phyloP scores from a whole-genome alignment of 1,284 basidiomycete genomes.

The Puccinia novopanici region DNA sequence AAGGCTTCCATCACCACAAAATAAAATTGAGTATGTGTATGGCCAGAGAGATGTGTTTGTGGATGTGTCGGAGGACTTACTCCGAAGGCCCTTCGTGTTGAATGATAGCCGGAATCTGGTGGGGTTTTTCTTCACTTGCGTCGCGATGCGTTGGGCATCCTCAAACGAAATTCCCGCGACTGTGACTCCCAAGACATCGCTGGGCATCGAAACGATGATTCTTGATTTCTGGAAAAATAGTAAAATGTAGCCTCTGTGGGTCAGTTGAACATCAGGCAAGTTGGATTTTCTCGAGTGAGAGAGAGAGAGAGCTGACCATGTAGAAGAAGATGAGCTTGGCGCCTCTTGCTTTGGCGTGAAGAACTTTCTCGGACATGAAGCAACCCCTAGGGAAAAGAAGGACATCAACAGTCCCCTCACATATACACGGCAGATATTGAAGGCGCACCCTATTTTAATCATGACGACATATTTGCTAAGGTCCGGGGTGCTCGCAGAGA shows the following conservation, averaged over 20 bases:
- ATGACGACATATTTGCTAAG: constrained; percentile 39
- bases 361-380: constrained; percentile 30
- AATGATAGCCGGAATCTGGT: background rate
- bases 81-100: background rate
- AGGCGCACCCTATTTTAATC: constrained; percentile 34
- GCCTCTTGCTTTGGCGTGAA: constrained; percentile 37
- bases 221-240: constrained; percentile 9
- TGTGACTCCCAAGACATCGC: background rate
- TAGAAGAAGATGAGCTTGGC: constrained; percentile 46
- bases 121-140: constrained; percentile 2
- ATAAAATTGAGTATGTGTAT: background rate
- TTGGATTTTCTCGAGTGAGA: background rate
- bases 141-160: background rate
- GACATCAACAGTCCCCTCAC: background rate
- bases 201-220: constrained; percentile 20
- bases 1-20: background rate
- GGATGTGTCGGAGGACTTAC: background rate
- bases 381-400: constrained; percentile 21
- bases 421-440: background rate
- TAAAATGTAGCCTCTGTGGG: background rate
- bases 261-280: background rate
- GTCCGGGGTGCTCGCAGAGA: constrained; percentile 27
- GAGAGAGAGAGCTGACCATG: constrained; percentile 32
- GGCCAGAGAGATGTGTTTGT: background rate
- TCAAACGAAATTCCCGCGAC: constrained; percentile 26